Base-by-base conservation (phyloP, 768 basidiomycete genomes). In the Stropharia rugosoannulata region DNA sequence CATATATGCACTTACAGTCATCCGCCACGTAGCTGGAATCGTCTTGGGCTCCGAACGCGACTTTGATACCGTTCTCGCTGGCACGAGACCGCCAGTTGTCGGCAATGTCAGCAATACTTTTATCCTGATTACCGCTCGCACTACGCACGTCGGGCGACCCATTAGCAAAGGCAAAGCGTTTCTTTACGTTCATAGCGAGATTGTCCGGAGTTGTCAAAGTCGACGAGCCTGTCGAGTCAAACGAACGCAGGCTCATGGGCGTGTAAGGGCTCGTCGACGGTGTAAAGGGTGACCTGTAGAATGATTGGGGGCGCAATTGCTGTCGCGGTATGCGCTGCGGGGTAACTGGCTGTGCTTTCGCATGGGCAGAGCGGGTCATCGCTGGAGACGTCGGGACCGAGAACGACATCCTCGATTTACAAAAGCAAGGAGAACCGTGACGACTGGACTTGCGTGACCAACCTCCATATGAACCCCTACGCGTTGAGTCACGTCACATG, bases 1-100 rank as follows among this genome's bases (percentile, higher is more conserved):
- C 44, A 64, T 61, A 67, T 61, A 64, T 63, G 55, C 58, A 64
- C 71, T 62, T 62, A 78, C 77, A 75, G 66, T 80, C 78, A 50
- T 80, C 79, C 49, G 80, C 74, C 35, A 67, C 68, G 60, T 70
- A 74, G 45, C 71, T 67, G n/a, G 73, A 68, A 38, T 83, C 81
- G 58, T 87, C 86, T 16, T 78, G 75, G 45, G 68, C 70, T 56
- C 68, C 70, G 9, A 76, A 70, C 25, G 81, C 74, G 49, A 88
- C 85, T 67, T 80, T 86, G 56, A 89, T 89, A 41, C 86, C 87
- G 59, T 89, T 84, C 61, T 87, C 85, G 55, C 75, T 83, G 49
- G 87, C 86, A 48, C 87, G 76, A 29, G 80, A 84, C 54, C 89
- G 79, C 89, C 89, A 91, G 66, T 82, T 89, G 35, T 80, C 78